Base-by-base conservation (phyloP, 2,329 filamentous ascomycete genomes). In the Amylocarpus encephaloides region DNA sequence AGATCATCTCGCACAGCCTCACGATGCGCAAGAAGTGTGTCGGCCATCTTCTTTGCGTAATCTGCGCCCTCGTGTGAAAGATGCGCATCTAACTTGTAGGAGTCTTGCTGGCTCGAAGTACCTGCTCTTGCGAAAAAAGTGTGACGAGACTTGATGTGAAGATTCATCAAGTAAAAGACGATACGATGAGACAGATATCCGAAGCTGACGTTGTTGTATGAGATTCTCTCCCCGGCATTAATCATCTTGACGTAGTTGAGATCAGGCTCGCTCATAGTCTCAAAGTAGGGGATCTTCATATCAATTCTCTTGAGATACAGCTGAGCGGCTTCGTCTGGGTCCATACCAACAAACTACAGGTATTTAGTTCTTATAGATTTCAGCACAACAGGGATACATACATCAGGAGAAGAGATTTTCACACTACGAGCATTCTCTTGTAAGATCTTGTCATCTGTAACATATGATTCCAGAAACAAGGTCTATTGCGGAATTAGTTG, bases 201-300 rank as follows among this genome's bases (percentile, higher is more conserved):
- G 68, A 98, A 97, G 64, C 86, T 91, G 66, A 93, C 88, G 59
- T 97, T 96, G 72, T 98, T 98, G 70, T 97, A 92, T 61, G 92
- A 86, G 64, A 98, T 86, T 59, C 89, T 83, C 64, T 92, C 83
- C 40, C 93, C 93, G 6, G 93, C 93, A 61, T 98, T 98, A 67
- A 97, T 95, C 92, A 98, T 96, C 73, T 95, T 96, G 72, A 98
- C 92, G 71, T 92, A 98, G 67, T 97, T 95, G 56, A 98, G 77
- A 59, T 97, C 91, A 29, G 79, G 77, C 68, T 98, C 93, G 62
- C 91, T 80, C 90, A 98, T 97, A 1, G 89, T 95, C 71, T 98
- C 91, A 61, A 95, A 98, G 52, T 92, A 85, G 16, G 93, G 93
- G 52, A 98, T 98, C 60, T 93, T 88, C 61, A 88, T 85, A 56